Percentiles rank a stretch among this genome's conserved stretches.
Conservation (phyloP, 805 yeast species). For the Saccharomyces eubayanus region DNA sequence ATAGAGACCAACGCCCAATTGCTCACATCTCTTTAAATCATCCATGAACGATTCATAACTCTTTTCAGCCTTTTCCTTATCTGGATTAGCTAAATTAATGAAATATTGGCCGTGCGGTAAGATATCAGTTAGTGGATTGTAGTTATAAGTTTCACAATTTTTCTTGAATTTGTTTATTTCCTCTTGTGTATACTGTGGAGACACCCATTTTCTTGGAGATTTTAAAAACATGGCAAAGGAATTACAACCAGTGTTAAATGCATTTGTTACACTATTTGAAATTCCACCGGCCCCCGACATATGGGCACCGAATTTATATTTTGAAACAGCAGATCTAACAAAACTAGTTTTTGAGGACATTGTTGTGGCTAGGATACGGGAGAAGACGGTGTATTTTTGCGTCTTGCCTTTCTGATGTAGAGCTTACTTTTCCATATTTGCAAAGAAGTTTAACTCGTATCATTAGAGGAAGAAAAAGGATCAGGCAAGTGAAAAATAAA, state of each 20-base stretch:
- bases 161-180: constrained; percentile 61
- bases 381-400: background rate
- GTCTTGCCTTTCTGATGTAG: background rate
- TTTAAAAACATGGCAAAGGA: constrained; percentile 87
- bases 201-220: constrained; percentile 85
- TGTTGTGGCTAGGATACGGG: background rate
- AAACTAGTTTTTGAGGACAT: constrained; percentile 21
- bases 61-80: constrained; percentile 63
- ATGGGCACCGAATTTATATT: constrained; percentile 78
- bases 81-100: constrained; percentile 89
- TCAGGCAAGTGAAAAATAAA: background rate
- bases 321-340: constrained; percentile 37
- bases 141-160: constrained; percentile 54
- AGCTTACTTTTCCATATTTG: background rate
- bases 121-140: constrained; percentile 67
- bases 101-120: constrained; percentile 94
- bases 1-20: constrained; percentile 72
- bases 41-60: constrained; percentile 75
- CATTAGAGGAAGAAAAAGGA: background rate
- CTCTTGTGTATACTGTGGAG: constrained; percentile 62
- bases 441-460: background rate
- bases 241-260: constrained; percentile 48
- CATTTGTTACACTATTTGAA: constrained; percentile 57
- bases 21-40: constrained; percentile 82
- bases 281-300: constrained; percentile 77